Evolutionary conservation across 2,329 filamentous ascomycete species (phyloP).

Genomic region (Raffaelea deltoideospora): DNA sequence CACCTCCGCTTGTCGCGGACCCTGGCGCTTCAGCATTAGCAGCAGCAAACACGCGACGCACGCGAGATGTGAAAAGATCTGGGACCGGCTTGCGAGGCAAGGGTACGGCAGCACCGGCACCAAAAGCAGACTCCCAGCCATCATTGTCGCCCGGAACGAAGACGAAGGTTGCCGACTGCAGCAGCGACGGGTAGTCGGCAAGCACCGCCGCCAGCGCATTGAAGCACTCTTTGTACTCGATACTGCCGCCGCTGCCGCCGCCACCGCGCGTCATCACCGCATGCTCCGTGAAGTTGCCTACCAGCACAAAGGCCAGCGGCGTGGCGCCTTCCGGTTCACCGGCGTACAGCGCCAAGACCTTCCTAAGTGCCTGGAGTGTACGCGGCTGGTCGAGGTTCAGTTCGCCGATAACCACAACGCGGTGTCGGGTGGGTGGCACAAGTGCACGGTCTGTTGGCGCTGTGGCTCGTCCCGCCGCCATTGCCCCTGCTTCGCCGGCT

Average conservation of each 20-base stretch:
- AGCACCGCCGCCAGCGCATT: constrained; percentile 72
- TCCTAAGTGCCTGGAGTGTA: constrained; percentile 67
- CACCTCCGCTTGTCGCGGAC: constrained; percentile 31
- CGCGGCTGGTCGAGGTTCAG: constrained; percentile 72
- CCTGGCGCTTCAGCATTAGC: constrained; percentile 37
- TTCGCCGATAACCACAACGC: constrained; percentile 68
- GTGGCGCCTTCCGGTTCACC: constrained; percentile 45
- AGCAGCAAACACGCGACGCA: constrained; percentile 64
- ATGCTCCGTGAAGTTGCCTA: constrained; percentile 66
- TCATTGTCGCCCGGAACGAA: constrained; percentile 96
- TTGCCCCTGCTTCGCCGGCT: constrained; percentile 8
- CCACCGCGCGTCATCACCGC: constrained; percentile 52
- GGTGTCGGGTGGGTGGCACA: constrained; percentile 22
- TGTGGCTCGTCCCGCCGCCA: background rate
- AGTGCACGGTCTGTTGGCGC: too few species aligned
- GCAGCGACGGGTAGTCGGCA: constrained; percentile 66
- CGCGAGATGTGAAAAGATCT: constrained; percentile 75
- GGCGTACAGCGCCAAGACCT: constrained; percentile 62
- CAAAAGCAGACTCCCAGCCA: constrained; percentile 85
- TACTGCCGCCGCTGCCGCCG: constrained; percentile 61
- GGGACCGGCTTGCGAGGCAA: constrained; percentile 61
- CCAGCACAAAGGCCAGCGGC: constrained; percentile 67
- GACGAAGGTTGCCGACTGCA: constrained; percentile 69
- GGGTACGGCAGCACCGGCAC: constrained; percentile 54
- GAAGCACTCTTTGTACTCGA: constrained; percentile 95